Percentiles rank a stretch among this genome's conserved stretches.
Conservation (phyloP, 495 filamentous ascomycete genomes). For the Delitschia confertaspora region DNA sequence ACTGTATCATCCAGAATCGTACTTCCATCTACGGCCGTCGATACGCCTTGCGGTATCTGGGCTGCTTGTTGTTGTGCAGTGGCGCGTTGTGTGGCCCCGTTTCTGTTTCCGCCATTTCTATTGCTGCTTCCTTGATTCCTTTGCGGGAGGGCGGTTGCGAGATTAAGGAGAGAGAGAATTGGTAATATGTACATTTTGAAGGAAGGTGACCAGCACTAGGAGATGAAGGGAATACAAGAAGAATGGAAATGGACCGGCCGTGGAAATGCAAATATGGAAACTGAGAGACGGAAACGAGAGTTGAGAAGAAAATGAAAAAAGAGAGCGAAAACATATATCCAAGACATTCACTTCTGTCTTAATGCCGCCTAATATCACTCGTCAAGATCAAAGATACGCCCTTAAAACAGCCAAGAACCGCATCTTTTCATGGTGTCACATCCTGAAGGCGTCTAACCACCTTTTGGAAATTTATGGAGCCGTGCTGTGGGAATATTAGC, state of each 20-base stretch:
- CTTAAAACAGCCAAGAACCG: conserved; percentile 21
- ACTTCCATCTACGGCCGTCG: conserved; percentile 39
- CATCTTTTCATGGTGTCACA: not conserved
- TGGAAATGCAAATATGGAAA: not conserved
- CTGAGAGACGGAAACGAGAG: not conserved
- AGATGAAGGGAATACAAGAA: conserved; percentile 10
- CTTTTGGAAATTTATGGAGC: not conserved
- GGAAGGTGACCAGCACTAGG: conserved; percentile 12
- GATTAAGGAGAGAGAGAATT: conserved; percentile 1
- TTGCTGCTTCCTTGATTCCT: conserved; percentile 2
- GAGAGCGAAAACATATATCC: not conserved
- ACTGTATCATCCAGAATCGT: conserved; percentile 43
- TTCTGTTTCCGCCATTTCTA: too few relatives aligned
- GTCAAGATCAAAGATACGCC: conserved; percentile 10
- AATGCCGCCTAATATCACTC: not conserved
- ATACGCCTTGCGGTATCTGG: conserved; percentile 30
- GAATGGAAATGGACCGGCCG: conserved; percentile 21
- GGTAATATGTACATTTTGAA: conserved; percentile 12
- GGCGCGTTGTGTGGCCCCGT: not conserved
- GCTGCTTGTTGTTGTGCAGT: conserved; percentile 38
- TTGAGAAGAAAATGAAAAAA: not conserved
- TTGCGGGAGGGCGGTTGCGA: conserved; percentile 7
- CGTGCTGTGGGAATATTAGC: not conserved
- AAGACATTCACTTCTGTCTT: not conserved
- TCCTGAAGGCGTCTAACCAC: not conserved